Evolutionary conservation across 1,284 basidiomycete species (phyloP).

Genomic region (Cutaneotrichosporon dermatis): DNA sequence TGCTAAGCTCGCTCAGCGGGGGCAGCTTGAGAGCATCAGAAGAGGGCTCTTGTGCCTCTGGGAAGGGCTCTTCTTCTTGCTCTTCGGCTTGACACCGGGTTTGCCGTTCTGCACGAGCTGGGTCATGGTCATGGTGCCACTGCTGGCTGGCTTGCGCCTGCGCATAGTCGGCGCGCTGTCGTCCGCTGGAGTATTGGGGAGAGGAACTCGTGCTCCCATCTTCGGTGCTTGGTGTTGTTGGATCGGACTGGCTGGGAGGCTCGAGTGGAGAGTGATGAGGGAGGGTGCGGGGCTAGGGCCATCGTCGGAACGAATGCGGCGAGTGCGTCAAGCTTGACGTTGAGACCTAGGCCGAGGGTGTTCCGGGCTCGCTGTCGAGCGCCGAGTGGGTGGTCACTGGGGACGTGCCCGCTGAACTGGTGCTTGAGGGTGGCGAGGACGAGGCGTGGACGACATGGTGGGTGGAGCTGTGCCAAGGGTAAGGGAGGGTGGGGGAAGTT

Average conservation of each 20-base stretch:
- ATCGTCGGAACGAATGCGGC: neutral
- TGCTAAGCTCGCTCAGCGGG: constrained; percentile 22
- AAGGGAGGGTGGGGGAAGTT: no score
- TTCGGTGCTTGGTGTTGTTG: neutral
- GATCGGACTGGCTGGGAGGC: neutral
- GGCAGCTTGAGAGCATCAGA: constrained; percentile 25
- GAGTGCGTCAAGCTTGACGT: neutral
- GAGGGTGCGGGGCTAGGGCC: constrained; percentile 4
- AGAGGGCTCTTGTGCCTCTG: constrained; percentile 16
- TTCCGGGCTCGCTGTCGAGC: constrained; percentile 1
- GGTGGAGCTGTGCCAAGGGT: no score
- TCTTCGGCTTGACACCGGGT: neutral
- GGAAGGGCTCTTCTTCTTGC: neutral
- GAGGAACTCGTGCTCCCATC: neutral
- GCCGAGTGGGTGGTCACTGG: neutral
- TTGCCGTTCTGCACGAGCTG: neutral
- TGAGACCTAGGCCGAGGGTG: neutral
- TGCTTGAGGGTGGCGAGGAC: neutral
- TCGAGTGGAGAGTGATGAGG: constrained; percentile 3
- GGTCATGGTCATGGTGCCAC: neutral
- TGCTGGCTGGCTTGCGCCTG: neutral
- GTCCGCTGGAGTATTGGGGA: neutral
- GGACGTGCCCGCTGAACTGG: neutral
- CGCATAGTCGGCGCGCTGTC: neutral
- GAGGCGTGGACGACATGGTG: neutral